Evolutionary conservation across 2,329 filamentous ascomycete species (phyloP), one percentile per base, ranked within the genome.

Genomic region (Beauveria sp.): DNA sequence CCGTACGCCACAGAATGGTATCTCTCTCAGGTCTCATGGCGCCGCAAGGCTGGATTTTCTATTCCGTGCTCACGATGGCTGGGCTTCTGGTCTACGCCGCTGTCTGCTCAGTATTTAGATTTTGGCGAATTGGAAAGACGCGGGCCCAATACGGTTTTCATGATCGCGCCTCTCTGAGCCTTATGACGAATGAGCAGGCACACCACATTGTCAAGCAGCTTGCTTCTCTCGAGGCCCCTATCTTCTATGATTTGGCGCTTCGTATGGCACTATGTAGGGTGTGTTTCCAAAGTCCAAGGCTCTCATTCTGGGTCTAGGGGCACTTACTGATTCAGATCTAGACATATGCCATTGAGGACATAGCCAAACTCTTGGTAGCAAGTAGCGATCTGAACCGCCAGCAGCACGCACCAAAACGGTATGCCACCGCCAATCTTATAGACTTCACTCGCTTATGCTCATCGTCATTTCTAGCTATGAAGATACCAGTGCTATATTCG

Each of bases 111-210:
- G 38, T 67, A 7, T 63, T 78, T 28, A 73, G 76, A 40, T 78
- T 76, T 65, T 72, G 68, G 38, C 66, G 70, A 34, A 66, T 77
- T 60, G 68, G 67, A 16, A 62, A 65, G 16, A 62, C 73, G 61
- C 69, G 67, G n/a, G 66, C 67, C 48, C 67, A 67, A 34, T 70
- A 72, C 64, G 66, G 68, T 22, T 77, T 70, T 62, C 64, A 69
- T 5, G 69, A 75, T 63, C 74, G 75, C 14, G 65, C 64, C 9
- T 76, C 76, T 5, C 60, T 78, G 9, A 67, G 71, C 10, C 64
- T 66, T 56, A 79, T 79, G 77, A 78, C 75, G 18, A 72, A 74
- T 48, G 64, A 72, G 63, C 75, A 82, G 56, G 78, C 81, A 6
- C 77, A 79, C 62, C 71, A 73, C 60, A 77, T 82, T 63, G 67